phyloP scores from a whole-genome alignment of 2,329 filamentous ascomycete species.

The Aspergillus carbonarius region DNA sequence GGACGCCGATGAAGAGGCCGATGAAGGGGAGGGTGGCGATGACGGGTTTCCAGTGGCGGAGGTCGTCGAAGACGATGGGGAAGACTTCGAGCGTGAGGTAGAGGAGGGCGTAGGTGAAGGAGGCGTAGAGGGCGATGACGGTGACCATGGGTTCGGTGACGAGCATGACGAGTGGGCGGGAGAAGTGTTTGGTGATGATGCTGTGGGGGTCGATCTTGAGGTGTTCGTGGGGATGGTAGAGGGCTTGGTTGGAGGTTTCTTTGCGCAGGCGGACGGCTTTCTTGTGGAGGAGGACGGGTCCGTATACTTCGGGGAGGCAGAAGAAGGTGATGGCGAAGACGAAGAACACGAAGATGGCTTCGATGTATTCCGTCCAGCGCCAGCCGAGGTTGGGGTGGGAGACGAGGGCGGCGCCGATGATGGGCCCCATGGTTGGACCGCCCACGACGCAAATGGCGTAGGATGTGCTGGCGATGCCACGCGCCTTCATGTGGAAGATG shows the following conservation, averaged over 20 bases:
- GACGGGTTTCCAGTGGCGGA: slow-evolving; percentile 58
- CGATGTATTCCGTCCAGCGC: slow-evolving; percentile 42
- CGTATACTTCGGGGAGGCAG: slow-evolving; percentile 42
- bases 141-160: slow-evolving; percentile 20
- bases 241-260: slow-evolving; percentile 39
- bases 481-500: slow-evolving; percentile 39
- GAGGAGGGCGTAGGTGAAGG: slow-evolving; percentile 28
- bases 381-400: slow-evolving; percentile 24
- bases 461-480: slow-evolving; percentile 42
- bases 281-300: slow-evolving; percentile 40
- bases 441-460: slow-evolving; percentile 43
- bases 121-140: slow-evolving; percentile 24
- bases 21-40: slow-evolving; percentile 61
- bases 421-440: slow-evolving; percentile 43
- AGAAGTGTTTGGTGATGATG: slow-evolving; percentile 29
- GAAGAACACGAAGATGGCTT: slow-evolving; percentile 41
- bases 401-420: slow-evolving; percentile 42
- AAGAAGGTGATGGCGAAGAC: slow-evolving; percentile 25
- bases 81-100: slow-evolving; percentile 53
- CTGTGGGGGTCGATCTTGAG: slow-evolving; percentile 42
- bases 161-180: slow-evolving; percentile 24
- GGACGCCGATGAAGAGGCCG: slow-evolving; percentile 58
- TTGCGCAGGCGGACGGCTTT: slow-evolving; percentile 42
- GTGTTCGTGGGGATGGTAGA: slow-evolving; percentile 49
- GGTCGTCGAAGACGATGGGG: slow-evolving; percentile 62